Conservation (phyloP, 164 flowering plant genomes). For the grape (Vitis vinifera) region DNA sequence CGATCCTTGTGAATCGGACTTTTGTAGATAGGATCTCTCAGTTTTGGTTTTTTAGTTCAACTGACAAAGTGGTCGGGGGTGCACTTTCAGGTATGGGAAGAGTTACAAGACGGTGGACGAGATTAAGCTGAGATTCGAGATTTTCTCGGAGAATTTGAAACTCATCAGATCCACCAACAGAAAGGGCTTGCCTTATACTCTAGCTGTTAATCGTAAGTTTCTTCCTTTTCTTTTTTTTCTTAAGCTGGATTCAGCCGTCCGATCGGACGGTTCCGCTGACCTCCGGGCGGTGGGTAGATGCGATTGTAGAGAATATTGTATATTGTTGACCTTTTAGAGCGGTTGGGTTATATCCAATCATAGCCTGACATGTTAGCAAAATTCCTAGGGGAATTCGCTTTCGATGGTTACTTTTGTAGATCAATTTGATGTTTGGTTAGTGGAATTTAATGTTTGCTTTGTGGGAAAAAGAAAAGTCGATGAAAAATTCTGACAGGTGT, state of each 20-base stretch:
- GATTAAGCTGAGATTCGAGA: conserved; percentile 57
- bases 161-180: conserved; percentile 69
- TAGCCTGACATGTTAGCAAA: too few species aligned
- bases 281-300: too few species aligned
- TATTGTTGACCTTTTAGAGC: too few species aligned
- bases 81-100: conserved; percentile 60
- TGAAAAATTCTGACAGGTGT: too few species aligned
- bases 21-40: neutral
- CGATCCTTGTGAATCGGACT: neutral
- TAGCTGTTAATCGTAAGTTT: conserved; percentile 66
- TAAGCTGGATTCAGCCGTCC: too few species aligned
- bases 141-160: conserved; percentile 67
- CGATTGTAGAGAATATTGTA: too few species aligned
- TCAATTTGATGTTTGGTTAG: neutral
- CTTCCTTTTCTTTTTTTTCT: neutral
- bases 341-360: too few species aligned
- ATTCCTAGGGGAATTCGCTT: too few species aligned
- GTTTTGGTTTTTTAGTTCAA: too few species aligned
- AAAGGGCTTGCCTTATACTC: conserved; percentile 62
- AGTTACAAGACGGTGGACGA: conserved; percentile 69
- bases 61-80: neutral
- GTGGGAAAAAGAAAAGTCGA: too few species aligned
- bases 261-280: too few species aligned
- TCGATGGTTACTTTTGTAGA: too few species aligned
- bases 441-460: neutral